Percentiles rank a stretch among this genome's conserved stretches.
These are phyloP conservation scores for Phialophora macrospora DNA, from an alignment of 2,329 filamentous ascomycete genomes.

Conservation along the genomic window DNA sequence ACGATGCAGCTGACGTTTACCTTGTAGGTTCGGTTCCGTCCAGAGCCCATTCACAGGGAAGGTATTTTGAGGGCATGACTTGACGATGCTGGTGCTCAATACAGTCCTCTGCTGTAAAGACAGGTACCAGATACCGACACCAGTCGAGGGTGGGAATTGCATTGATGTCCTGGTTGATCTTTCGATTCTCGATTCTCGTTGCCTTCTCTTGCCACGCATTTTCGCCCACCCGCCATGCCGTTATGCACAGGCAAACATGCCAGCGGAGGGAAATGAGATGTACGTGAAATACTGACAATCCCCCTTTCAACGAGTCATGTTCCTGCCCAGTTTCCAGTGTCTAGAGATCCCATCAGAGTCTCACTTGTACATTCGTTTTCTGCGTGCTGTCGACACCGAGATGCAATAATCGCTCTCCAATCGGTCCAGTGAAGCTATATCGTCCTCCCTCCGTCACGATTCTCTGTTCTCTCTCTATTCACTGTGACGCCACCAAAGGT, in stretches of 20 bases:
- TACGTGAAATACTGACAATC: not conserved
- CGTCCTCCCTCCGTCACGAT: not conserved
- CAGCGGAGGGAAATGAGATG: not conserved
- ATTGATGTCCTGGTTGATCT: not conserved
- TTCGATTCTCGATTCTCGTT: not conserved
- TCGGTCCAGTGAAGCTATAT: not conserved
- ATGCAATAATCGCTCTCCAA: not conserved
- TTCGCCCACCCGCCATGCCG: too few relatives aligned
- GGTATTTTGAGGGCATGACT: conserved; percentile 7
- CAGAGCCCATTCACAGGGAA: conserved; percentile 25
- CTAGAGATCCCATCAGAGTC: not conserved
- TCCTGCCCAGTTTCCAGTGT: not conserved
- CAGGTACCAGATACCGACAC: not conserved
- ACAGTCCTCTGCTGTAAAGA: not conserved
- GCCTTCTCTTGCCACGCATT: not conserved
- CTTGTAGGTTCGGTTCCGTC: conserved; percentile 22
- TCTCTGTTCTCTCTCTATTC: not conserved
- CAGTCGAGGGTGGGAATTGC: not conserved
- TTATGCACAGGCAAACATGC: not conserved
- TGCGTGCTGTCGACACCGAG: not conserved
- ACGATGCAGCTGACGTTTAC: not conserved
- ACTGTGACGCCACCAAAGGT: not conserved
- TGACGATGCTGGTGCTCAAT: not conserved
- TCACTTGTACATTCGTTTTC: not conserved
- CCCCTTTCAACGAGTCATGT: not conserved